A percentile compares a stretch with the other conserved stretches of the same genome.
Evolutionary conservation across 2,329 filamentous ascomycete species (phyloP).

Genomic region (Ramichloridium luteum): DNA sequence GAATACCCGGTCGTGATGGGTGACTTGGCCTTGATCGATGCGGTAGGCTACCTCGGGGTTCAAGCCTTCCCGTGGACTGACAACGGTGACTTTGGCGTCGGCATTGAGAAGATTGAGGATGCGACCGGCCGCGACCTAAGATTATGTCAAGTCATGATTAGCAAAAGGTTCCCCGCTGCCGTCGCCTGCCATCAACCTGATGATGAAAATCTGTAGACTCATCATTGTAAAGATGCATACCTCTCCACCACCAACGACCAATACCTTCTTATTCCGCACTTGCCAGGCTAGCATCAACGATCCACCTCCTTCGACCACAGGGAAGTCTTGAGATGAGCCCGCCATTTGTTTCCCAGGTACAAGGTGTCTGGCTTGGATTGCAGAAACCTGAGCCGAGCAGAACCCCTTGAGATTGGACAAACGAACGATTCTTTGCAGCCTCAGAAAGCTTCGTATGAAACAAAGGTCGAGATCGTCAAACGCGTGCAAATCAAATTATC

Average conservation of each 20-base stretch:
- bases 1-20: slow-evolving; percentile 73
- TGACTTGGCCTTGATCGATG: slow-evolving; percentile 60
- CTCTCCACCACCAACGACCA: slow-evolving; percentile 94
- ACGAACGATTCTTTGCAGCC: too few species aligned
- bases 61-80: slow-evolving; percentile 58
- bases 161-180: too few species aligned
- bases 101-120: slow-evolving; percentile 92
- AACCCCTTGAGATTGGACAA: too few species aligned
- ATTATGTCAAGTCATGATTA: too few species aligned
- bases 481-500: too few species aligned
- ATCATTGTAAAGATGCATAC: slow-evolving; percentile 39
- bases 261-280: slow-evolving; percentile 71
- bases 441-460: too few species aligned
- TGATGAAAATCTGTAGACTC: slow-evolving; percentile 1
- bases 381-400: too few species aligned
- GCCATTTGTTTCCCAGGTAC: too few species aligned
- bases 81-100: slow-evolving; percentile 77
- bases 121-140: slow-evolving; percentile 85
- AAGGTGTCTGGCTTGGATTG: too few species aligned
- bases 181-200: too few species aligned
- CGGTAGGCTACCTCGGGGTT: slow-evolving; percentile 82
- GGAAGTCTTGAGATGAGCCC: too few species aligned
- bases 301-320: slow-evolving; percentile 75
- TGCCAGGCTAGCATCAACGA: slow-evolving; percentile 96
- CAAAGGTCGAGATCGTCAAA: too few species aligned